Evolutionary conservation across 176 grass and related monocot species (phyloP), one percentile per base, ranked within the genome.

Genomic region (Chloris gayana): DNA sequence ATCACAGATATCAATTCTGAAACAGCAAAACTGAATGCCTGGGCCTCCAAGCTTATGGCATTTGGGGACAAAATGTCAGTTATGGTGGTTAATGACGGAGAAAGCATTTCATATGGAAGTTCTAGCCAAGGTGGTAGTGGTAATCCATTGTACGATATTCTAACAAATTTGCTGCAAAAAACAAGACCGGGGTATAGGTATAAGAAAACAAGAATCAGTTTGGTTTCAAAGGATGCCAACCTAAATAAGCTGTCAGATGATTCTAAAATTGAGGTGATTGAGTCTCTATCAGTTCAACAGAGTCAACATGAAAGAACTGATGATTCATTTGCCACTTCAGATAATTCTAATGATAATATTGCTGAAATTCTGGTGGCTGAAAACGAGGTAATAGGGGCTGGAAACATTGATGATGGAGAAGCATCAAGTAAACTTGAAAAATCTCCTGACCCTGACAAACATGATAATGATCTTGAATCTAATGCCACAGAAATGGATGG

Each of bases 61-160:
- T 64, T 94, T 15, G 85, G 85, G 85, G 95, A 98, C 51, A 87
- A 98, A 65, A 92, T 91, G 74, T 82, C 88, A 74, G 75, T 92
- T 62, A 92, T 98, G 89, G 69, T 94, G 34, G 78, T 90, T 83
- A 87, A 92, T 74, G 84, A 94, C 64, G 91, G 87, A 74, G 87
- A 90, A 60, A 82, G 72, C 81, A 86, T 88, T 88, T 88, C 88
- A 50, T 78, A 88, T 2, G 69, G 57, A 90, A 80, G 54, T 79
- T 79, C 59, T 77, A 70, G 67, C 64, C 70, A 85, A 77, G 83
- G 21, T 34, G 73, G 58, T 81, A 33, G 73, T 12, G 39, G 61
- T 51, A 81, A 88, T 79, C 44, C 75, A 34, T 86, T 97, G 51
- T 84, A 90, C 64, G 90, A 98, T 85, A 86, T 92, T 80, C 50